Conservation (phyloP, 2,329 filamentous ascomycete genomes). For the Thielaviopsis euricoi region DNA sequence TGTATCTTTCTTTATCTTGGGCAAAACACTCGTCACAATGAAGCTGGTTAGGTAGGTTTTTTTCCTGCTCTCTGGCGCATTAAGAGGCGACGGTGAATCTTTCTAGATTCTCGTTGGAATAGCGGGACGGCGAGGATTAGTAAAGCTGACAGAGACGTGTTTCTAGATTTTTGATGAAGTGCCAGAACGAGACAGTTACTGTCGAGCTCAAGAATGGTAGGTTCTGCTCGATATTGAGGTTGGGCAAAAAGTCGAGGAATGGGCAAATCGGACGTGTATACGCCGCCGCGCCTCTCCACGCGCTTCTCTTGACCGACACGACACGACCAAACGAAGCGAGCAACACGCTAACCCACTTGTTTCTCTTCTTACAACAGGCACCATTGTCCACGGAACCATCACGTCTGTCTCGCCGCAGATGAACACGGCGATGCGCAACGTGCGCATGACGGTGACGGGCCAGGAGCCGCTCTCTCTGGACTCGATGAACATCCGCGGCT, state of each 20-base stretch:
- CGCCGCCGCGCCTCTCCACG: too few species aligned
- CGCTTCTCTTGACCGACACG: too few species aligned
- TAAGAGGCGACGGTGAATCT: neutral
- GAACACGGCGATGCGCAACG: conserved; percentile 90
- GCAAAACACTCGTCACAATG: conserved; percentile 39
- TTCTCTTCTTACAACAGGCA: conserved; percentile 39
- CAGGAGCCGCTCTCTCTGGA: conserved; percentile 80
- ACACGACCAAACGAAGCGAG: too few species aligned
- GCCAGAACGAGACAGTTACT: conserved; percentile 94
- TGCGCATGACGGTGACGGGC: conserved; percentile 88
- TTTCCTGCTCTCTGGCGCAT: conserved; percentile 10
- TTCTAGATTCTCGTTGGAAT: neutral
- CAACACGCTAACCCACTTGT: neutral
- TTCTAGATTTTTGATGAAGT: conserved; percentile 94
- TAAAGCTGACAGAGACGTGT: neutral
- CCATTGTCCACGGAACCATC: conserved; percentile 92
- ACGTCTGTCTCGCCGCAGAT: conserved; percentile 94
- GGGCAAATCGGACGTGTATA: too few species aligned
- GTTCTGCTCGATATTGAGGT: conserved; percentile 11
- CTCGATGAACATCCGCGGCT: conserved; percentile 91
- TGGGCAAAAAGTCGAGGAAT: too few species aligned
- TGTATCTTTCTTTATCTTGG: neutral
- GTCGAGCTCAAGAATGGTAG: conserved; percentile 96
- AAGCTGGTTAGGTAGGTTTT: conserved; percentile 82
- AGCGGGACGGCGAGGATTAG: neutral